Base-by-base conservation (phyloP, 345 rosid genomes). In the Eucalyptus camaldulensis region DNA sequence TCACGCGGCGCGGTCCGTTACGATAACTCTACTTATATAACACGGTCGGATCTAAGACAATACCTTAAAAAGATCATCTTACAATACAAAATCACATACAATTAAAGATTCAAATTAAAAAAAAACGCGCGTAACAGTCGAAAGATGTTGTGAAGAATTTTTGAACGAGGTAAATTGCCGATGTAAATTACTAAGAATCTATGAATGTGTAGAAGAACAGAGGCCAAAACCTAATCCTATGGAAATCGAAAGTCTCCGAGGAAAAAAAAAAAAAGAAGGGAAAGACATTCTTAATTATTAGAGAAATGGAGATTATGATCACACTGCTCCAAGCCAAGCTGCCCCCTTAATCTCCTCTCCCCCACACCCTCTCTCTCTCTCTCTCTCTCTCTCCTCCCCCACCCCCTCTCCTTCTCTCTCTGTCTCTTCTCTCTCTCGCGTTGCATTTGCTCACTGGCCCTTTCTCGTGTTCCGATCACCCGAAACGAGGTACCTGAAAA, bases 271-370 rank as follows among this genome's bases (percentile, higher is more conserved):
- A 72, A 19, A 8, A 17, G 40, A 37, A 37, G 45, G 45, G 83
- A 37, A 37, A 37, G 12, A 76, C 40, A 65, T 65, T 65, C 40
- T 65, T 65, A 31, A 65, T 65, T 65, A 65, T n/a, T n/a, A 40
- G 40, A 7, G 37, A 76, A 76, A 76, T 37, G 47, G 83, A 37
- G 47, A 76, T 76, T 76, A 76, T 56, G 29, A 56, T 37, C 83
- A 76, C 83, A 21, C 83, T 76, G 47, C 83, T 76, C 83, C 21
- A 37, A 76, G 83, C 47, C 83, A 76, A 76, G 83, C 47, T 37
- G 24, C 83, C 83, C 45, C 80, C 88, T 87, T 87, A 87, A 87
- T 87, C 81, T 62, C 80, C 88, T 27, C 44, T 22, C 88, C 33
- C 43, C 88, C 69, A 6, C 65, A 31, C 69, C 56, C 21, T 13